Evolutionary conservation across 306 rosid genomes (phyloP), one percentile per base, ranked within the genome.

Genomic region (Prunus mume): DNA sequence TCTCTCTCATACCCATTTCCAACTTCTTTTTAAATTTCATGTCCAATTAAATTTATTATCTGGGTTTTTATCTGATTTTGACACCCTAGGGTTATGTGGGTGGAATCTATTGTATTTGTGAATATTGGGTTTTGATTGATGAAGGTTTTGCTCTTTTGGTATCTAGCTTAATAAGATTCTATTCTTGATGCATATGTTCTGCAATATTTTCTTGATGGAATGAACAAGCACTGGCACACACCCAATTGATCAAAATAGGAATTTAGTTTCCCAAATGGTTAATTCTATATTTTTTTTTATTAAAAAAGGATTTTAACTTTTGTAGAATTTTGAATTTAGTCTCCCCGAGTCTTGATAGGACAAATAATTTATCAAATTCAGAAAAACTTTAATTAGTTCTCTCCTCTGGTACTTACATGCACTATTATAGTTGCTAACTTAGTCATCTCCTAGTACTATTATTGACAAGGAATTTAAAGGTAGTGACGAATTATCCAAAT

Each of bases 31-130:
- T 12, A 30, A 51, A 50, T 41, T 54, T 30, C 68, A 20, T 13
- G 12, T 69, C 67, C 79, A 43, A n/a, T 45, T 77, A 30, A 8
- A 45, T 15, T 27, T 3, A 11, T 4, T 5, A 18, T 25, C 67
- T 77, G 82, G 79, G 72, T 60, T 67, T 75, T 61, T 15, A 9
- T 70, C 38, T 34, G 22, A 32, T 55, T 71, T 34, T 55, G 46
- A 52, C 46, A 18, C 11, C 14, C 49, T 30, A 0, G 19, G 25
- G 12, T 52, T 30, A 4, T 70, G 27, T 30, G 46, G 63, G 12
- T 52, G 63, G 12, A 71, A 18, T 47, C 20, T 49, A 0, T 25
- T 69, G 73, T 47, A 9, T 54, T 6, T 71, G 27, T 30, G 68
- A 63, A 28, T 27, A 4, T 61, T 24, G 5, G 62, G 62, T 30